phyloP scores from a whole-genome alignment of 345 rosid species.

The Pistacia vera region DNA sequence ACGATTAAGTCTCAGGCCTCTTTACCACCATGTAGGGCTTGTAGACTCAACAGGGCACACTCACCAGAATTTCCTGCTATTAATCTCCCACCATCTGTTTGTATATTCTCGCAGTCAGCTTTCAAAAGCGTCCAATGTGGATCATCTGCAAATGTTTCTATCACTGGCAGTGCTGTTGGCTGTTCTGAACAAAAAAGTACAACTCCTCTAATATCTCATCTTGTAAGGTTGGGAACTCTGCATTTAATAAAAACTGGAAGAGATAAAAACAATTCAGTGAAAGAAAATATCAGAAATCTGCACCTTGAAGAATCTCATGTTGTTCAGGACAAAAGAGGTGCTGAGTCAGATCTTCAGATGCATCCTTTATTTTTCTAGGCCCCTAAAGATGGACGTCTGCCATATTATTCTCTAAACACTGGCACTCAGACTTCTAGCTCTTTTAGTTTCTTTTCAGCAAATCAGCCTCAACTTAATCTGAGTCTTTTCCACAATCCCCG shows the following conservation, averaged over 20 bases:
- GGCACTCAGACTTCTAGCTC: conserved; percentile 45
- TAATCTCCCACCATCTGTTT: conserved; percentile 90
- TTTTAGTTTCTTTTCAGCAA: conserved; percentile 76
- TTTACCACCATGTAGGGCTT: conserved; percentile 11
- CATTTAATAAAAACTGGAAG: conserved; percentile 22
- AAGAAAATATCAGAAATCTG: conserved; percentile 35
- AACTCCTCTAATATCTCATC: conserved; percentile 37
- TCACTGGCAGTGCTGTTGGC: conserved; percentile 24
- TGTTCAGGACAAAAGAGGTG: conserved; percentile 44
- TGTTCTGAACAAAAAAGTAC: conserved; percentile 42
- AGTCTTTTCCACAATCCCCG: conserved; percentile 72
- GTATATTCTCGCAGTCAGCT: conserved; percentile 74
- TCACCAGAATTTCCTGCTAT: conserved; percentile 90
- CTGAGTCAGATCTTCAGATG: conserved; percentile 68
- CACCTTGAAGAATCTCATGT: conserved; percentile 41
- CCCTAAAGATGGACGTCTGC: conserved; percentile 56
- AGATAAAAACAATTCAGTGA: conserved; percentile 33
- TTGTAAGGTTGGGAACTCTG: conserved; percentile 22
- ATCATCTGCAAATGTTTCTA: conserved; percentile 33
- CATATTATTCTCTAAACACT: conserved; percentile 53
- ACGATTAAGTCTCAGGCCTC: too few species aligned
- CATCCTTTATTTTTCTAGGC: conserved; percentile 87
- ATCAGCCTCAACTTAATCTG: conserved; percentile 75
- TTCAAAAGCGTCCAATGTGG: conserved; percentile 47
- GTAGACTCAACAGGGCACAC: conserved; percentile 42